Conservation (phyloP, 2,329 filamentous ascomycete species). For the Ascochyta rabiei region DNA sequence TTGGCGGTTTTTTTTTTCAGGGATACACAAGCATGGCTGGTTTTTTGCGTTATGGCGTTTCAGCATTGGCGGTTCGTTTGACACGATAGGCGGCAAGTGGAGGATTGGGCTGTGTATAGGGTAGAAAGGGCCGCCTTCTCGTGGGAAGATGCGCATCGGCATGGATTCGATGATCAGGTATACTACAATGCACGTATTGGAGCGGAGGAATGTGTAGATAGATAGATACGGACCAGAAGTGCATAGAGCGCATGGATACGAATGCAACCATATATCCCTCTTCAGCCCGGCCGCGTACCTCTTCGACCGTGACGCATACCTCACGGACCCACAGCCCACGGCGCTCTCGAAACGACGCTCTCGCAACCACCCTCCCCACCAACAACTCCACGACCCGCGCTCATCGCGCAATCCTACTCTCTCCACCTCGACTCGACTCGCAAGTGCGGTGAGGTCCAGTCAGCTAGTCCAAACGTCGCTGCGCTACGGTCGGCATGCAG, state of each 20-base stretch:
- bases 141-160: neutral
- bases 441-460: too few relatives aligned
- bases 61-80: conserved; percentile 3
- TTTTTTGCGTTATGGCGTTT: conserved; percentile 10
- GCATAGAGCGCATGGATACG: conserved; percentile 10
- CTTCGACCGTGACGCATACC: neutral
- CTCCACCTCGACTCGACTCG: too few relatives aligned
- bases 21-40: conserved; percentile 19
- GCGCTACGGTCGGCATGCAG: too few relatives aligned
- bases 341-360: neutral
- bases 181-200: neutral
- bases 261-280: conserved; percentile 7
- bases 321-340: neutral
- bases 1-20: conserved; percentile 18
- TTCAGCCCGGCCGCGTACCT: neutral
- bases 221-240: conserved; percentile 3
- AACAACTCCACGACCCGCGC: too few relatives aligned
- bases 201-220: conserved; percentile 2
- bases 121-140: neutral
- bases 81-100: conserved; percentile 7
- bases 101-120: conserved; percentile 9
- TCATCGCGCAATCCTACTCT: too few relatives aligned
- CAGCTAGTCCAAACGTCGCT: too few relatives aligned
- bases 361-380: neutral
- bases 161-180: neutral